Percentiles rank a stretch among this genome's conserved stretches.
Evolutionary conservation across 2,329 filamentous ascomycete genomes (phyloP).

Genomic region (Rhynchosporium agropyri): DNA sequence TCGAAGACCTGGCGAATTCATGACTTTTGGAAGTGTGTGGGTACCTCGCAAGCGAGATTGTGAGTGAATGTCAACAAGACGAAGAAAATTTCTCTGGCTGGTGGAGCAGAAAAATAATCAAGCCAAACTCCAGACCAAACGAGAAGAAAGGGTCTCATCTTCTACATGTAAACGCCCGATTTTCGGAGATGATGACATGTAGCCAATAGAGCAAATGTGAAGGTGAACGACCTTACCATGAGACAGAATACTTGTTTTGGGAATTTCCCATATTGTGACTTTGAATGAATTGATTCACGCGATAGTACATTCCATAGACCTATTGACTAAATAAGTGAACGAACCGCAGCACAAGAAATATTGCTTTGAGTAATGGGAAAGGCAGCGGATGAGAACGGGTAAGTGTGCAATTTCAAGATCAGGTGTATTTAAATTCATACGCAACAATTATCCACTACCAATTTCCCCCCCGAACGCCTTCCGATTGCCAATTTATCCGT

Average conservation of each 20-base stretch:
- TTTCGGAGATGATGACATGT: too few species aligned
- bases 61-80: constrained; percentile 4
- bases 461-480: background rate
- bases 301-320: too few species aligned
- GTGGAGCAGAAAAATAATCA: background rate
- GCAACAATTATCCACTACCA: background rate
- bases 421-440: background rate
- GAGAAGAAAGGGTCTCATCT: too few species aligned
- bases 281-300: too few species aligned
- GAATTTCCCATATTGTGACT: too few species aligned
- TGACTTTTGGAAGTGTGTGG: background rate
- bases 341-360: too few species aligned
- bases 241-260: too few species aligned
- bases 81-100: background rate
- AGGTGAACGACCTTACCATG: too few species aligned
- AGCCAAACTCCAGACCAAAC: background rate
- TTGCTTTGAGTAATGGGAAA: too few species aligned
- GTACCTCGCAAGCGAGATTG: background rate
- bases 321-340: too few species aligned
- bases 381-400: background rate
- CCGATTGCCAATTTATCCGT: background rate
- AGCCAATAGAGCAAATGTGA: too few species aligned
- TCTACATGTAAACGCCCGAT: too few species aligned
- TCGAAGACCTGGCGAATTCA: background rate
- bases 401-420: background rate